phyloP scores from a whole-genome alignment of 805 yeast genomes.

The Wickerhamomyces chaumierensis region DNA sequence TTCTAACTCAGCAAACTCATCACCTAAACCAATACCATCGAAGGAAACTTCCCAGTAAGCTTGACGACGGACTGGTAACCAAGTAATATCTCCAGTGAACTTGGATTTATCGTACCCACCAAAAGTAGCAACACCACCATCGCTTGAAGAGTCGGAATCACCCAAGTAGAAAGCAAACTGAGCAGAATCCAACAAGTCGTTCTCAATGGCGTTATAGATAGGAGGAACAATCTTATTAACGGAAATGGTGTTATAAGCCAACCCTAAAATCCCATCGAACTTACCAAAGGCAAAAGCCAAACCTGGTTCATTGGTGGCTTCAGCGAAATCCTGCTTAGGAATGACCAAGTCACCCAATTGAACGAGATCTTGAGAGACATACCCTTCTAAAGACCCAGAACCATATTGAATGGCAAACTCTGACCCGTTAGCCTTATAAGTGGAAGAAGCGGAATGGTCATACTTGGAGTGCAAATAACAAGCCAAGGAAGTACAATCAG shows the following conservation, averaged over 20 bases:
- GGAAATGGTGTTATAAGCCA: constrained; percentile 86
- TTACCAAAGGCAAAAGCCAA: constrained; percentile 97
- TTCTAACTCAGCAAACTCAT: constrained; percentile 75
- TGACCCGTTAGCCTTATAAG: constrained; percentile 81
- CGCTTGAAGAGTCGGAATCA: constrained; percentile 51
- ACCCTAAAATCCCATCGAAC: constrained; percentile 94
- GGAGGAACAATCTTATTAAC: constrained; percentile 91
- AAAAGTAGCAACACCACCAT: constrained; percentile 88
- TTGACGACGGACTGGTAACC: constrained; percentile 98
- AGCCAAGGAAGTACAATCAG: constrained; percentile 85
- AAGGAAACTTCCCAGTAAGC: constrained; percentile 99
- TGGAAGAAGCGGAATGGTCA: constrained; percentile 70
- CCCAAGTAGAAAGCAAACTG: constrained; percentile 90
- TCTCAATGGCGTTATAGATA: constrained; percentile 73
- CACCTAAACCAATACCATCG: constrained; percentile 84
- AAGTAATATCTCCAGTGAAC: constrained; percentile 75
- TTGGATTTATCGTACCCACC: constrained; percentile 83
- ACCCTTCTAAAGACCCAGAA: constrained; percentile 88
- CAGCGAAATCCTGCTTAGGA: constrained; percentile 89
- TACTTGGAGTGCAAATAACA: constrained; percentile 91
- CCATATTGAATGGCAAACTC: constrained; percentile 84
- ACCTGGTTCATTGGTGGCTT: constrained; percentile 96
- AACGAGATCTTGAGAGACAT: constrained; percentile 76
- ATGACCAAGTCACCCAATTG: constrained; percentile 76
- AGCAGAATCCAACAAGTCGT: constrained; percentile 73